Conservation (phyloP, 305 asterid genomes). For the Fraxinus dipetala region DNA sequence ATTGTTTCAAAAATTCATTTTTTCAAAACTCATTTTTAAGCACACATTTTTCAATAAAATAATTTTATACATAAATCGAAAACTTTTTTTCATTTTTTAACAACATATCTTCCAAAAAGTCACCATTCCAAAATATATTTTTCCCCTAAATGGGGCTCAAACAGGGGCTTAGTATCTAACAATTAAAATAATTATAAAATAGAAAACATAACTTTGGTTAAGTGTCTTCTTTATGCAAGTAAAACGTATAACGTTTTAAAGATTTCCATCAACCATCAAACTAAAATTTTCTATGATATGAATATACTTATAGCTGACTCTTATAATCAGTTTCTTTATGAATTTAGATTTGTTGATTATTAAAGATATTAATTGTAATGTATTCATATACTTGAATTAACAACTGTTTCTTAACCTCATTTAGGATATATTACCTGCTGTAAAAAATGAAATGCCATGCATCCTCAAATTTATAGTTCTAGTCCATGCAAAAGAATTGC, state of each 20-base stretch:
- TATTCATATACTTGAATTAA: not conserved
- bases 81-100: too few species aligned
- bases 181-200: not conserved
- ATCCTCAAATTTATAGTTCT: not conserved
- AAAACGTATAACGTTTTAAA: not conserved
- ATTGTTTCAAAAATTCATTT: not conserved
- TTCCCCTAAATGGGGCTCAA: not conserved
- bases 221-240: not conserved
- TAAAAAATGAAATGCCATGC: not conserved
- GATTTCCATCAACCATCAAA: not conserved
- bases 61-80: too few species aligned
- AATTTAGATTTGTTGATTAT: not conserved
- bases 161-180: not conserved
- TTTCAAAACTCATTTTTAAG: not conserved
- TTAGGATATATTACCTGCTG: not conserved
- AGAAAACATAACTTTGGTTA: not conserved
- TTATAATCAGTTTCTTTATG: not conserved
- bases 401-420: not conserved
- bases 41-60: not conserved
- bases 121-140: not conserved
- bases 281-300: not conserved
- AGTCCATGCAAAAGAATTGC: not conserved
- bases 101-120: not conserved
- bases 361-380: not conserved
- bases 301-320: not conserved